These are phyloP conservation scores for Podosphaera fusca DNA, from an alignment of 2,329 filamentous ascomycete species.

Conservation along the genomic window DNA sequence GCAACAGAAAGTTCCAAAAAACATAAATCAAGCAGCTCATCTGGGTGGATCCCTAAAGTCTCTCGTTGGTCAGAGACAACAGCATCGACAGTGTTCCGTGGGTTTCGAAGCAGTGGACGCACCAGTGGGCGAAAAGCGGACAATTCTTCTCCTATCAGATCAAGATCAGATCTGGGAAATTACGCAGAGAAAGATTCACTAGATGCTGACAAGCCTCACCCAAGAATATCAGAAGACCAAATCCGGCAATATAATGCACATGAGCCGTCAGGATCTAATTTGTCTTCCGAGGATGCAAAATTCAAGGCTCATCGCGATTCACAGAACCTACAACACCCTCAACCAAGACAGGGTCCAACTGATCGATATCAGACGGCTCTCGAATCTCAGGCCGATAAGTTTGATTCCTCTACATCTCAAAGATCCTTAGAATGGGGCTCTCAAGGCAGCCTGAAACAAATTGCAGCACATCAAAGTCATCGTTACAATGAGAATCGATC, in stretches of 20 bases:
- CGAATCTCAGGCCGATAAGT: conserved; percentile 50
- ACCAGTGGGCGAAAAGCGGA: conserved; percentile 34
- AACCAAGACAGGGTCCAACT: conserved; percentile 50
- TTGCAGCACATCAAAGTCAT: conserved; percentile 27
- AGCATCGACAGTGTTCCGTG: conserved; percentile 61
- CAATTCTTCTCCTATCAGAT: conserved; percentile 37
- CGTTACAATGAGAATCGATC: conserved; percentile 19
- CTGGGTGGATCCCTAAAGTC: conserved; percentile 66
- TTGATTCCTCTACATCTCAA: conserved; percentile 33
- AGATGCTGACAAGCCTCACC: conserved; percentile 35
- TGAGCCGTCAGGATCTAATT: conserved; percentile 10
- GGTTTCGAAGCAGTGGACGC: conserved; percentile 43
- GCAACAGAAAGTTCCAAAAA: conserved; percentile 51
- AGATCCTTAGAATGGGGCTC: conserved; percentile 40
- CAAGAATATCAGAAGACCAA: conserved; percentile 31
- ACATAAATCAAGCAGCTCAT: conserved; percentile 68
- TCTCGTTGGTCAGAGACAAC: conserved; percentile 97
- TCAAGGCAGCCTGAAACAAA: conserved; percentile 30
- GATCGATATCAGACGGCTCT: conserved; percentile 51
- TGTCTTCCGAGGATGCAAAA: conserved; percentile 40
- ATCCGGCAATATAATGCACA: conserved; percentile 11
- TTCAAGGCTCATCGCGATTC: conserved; percentile 67
- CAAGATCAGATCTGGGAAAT: conserved; percentile 50
- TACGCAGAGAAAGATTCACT: conserved; percentile 35
- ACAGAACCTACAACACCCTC: conserved; percentile 56